Evolutionary conservation across 371 early-diverging fungal species (phyloP), one percentile per base, ranked within the genome.

Genomic region (Vittaforma corneae): DNA sequence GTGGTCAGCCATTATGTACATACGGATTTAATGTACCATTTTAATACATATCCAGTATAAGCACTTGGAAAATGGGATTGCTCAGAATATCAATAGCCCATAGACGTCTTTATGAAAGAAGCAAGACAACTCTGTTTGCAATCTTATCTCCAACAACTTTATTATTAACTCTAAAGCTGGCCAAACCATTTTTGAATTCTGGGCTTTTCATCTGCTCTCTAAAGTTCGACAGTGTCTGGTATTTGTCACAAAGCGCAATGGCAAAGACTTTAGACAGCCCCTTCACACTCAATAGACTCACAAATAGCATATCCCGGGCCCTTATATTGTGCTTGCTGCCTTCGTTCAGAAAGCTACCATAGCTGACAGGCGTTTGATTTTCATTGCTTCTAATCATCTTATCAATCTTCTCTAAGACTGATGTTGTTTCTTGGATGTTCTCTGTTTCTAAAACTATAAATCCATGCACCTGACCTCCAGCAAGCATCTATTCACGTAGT

Each of bases 361-460:
- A 73, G 20, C 35, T 55, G 32, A 34, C 20, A 32, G 18, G 0
- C 0, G 3, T 29, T 20, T 29, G n/a, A 38, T 61, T 2, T 2
- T 6, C 9, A 6, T 47, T 30, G n/a, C 14, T 18, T 47, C 47
- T 28, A 16, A 69, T 45, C 11, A 26, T 34, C 1, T n/a, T 14
- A 55, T 76, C 55, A 35, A 76, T 67, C 35, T 38, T 40, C 44
- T 47, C 26, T 16, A 76, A 40, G 29, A 73, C 42, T 24, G 22
- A 37, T 1, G 51, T 54, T 11, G 69, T 76, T 55, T 76, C 67
- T n/a, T 52, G 51, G 30, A 73, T 73, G 29, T 67, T 57, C 32
- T 51, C 45, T 35, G 76, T 76, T 53, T 76, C 76, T 52, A 76
- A 50, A 22, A 76, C 76, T 35, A 28, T 67, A 45, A 76, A 50